These are phyloP conservation scores for Botryotinia narcissicola DNA, from an alignment of 2,329 filamentous ascomycete genomes.

Conservation along the genomic window DNA sequence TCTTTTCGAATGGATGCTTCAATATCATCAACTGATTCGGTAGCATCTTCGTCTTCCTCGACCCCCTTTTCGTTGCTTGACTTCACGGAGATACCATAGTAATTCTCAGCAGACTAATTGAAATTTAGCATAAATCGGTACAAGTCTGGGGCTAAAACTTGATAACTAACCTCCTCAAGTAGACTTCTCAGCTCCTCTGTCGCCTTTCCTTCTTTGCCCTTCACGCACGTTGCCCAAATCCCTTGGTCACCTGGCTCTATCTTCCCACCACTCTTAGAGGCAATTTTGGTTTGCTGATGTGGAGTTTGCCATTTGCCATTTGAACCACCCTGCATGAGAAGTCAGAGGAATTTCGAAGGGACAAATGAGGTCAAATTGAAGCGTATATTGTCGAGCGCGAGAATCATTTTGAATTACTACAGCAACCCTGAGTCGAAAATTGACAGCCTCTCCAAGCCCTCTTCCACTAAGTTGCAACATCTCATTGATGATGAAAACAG, in stretches of 20 bases:
- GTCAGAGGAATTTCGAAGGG: neutral
- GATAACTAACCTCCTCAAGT: conserved; percentile 59
- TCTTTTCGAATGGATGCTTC: conserved; percentile 71
- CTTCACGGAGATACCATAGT: conserved; percentile 47
- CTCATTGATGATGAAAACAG: neutral
- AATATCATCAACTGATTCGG: conserved; percentile 57
- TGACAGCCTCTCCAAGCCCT: neutral
- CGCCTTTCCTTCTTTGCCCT: conserved; percentile 68
- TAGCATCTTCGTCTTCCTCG: conserved; percentile 43
- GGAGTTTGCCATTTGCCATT: conserved; percentile 61
- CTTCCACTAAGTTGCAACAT: neutral
- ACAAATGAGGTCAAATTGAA: neutral
- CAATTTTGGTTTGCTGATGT: conserved; percentile 52
- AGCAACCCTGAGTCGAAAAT: neutral
- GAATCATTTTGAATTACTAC: neutral
- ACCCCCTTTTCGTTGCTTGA: conserved; percentile 36
- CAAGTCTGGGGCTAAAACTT: neutral
- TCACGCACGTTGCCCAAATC: conserved; percentile 75
- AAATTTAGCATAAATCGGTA: conserved; percentile 6
- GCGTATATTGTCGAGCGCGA: neutral
- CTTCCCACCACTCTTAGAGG: conserved; percentile 43
- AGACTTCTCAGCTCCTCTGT: conserved; percentile 64
- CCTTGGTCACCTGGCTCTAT: conserved; percentile 69
- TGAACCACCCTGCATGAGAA: conserved; percentile 44
- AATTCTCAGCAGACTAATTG: conserved; percentile 60